These are phyloP conservation scores for Geosmithia morbida DNA, from an alignment of 2,329 filamentous ascomycete species.

Conservation along the genomic window DNA sequence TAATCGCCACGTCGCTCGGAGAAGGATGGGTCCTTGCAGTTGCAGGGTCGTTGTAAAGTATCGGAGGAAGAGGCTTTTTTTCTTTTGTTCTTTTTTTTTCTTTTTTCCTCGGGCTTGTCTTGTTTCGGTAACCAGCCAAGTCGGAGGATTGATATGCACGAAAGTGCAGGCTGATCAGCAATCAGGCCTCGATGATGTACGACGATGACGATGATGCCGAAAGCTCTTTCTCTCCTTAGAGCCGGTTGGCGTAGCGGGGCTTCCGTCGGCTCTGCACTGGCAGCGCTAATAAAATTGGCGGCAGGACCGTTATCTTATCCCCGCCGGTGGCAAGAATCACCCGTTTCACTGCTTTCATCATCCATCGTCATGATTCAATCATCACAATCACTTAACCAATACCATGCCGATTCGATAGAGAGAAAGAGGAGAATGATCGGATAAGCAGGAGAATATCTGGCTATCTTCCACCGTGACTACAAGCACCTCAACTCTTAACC, in stretches of 20 bases:
- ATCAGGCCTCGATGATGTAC: neutral
- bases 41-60: neutral
- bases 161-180: neutral
- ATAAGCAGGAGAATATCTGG: too few relatives aligned
- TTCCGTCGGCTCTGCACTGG: neutral
- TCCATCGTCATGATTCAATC: neutral
- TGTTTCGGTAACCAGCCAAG: too few relatives aligned
- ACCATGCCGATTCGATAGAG: too few relatives aligned
- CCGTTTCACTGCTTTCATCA: neutral
- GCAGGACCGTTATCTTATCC: neutral
- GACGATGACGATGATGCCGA: neutral
- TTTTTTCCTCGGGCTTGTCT: too few relatives aligned
- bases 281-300: neutral
- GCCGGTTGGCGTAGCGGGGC: neutral
- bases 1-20: neutral
- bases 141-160: too few relatives aligned
- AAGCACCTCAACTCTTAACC: constrained; percentile 12
- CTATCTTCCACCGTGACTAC: too few relatives aligned
- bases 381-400: too few relatives aligned
- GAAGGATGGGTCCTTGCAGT: neutral
- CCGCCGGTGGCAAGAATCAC: too few relatives aligned
- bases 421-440: too few relatives aligned
- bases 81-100: too few relatives aligned
- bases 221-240: neutral
- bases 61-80: too few relatives aligned